Evolutionary conservation across 805 yeast genomes (phyloP).

Genomic region (Kregervanrija pseudodelftensis): DNA sequence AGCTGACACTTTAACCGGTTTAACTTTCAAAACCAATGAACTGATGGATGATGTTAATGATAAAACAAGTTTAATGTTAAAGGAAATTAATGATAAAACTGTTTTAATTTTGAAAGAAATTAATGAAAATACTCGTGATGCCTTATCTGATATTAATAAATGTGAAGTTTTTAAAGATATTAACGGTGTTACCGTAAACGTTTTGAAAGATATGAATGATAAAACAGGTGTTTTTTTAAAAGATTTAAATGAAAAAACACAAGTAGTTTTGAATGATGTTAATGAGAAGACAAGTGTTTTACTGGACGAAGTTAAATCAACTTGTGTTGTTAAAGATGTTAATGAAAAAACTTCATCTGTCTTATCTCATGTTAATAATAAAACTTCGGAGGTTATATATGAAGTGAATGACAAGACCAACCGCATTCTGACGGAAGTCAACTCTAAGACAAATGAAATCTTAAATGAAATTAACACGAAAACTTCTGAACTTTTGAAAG

Average conservation of each 20-base stretch:
- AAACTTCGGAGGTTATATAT: conserved; percentile 5
- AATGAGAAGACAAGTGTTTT: conserved; percentile 14
- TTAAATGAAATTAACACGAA: conserved; percentile 3
- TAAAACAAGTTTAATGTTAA: conserved; percentile 17
- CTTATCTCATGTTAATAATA: conserved; percentile 6
- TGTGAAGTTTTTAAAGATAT: conserved; percentile 15
- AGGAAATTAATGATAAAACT: conserved; percentile 21
- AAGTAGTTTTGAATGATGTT: conserved; percentile 11
- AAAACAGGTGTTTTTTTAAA: conserved; percentile 17
- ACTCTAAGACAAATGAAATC: not conserved
- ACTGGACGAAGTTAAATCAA: not conserved
- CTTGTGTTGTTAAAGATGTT: conserved; percentile 8
- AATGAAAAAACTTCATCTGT: conserved; percentile 9
- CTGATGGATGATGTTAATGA: conserved; percentile 13
- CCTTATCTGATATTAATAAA: conserved; percentile 15
- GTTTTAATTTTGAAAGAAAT: conserved; percentile 21
- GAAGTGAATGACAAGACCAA: conserved; percentile 9
- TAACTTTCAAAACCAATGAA: conserved; percentile 15
- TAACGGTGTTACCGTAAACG: conserved; percentile 15
- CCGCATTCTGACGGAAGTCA: conserved; percentile 6
- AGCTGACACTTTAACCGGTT: conserved; percentile 18
- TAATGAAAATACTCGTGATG: conserved; percentile 14
- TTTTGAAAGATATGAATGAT: conserved; percentile 20
- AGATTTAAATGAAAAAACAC: conserved; percentile 16
- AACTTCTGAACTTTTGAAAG: conserved; percentile 6